Evolutionary conservation across 306 rosid genomes (phyloP).

Genomic region (Oemleria cerasiformis): DNA sequence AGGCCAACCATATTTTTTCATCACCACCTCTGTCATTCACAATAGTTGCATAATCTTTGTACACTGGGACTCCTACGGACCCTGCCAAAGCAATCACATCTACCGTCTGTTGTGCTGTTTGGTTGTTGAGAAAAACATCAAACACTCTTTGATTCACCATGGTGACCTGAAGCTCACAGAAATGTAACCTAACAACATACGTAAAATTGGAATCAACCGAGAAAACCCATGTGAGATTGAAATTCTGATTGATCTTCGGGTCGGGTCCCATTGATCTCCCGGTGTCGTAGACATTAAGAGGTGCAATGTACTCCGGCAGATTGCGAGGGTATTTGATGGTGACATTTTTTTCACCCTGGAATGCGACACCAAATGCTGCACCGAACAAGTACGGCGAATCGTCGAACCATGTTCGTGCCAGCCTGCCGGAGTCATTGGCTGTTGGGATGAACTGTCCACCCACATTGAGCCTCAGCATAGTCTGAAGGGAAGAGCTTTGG

Average conservation of each 20-base stretch:
- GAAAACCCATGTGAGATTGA: conserved; percentile 47
- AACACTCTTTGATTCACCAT: conserved; percentile 44
- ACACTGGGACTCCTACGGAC: conserved; percentile 34
- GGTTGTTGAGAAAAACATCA: conserved; percentile 43
- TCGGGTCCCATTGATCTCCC: conserved; percentile 44
- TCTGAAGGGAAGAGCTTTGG: conserved; percentile 28
- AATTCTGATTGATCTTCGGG: conserved; percentile 22
- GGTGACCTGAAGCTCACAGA: conserved; percentile 38
- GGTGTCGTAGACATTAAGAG: conserved; percentile 33
- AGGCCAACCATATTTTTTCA: conserved; percentile 39
- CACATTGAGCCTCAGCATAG: conserved; percentile 45
- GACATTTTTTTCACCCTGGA: conserved; percentile 25
- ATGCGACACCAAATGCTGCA: conserved; percentile 30
- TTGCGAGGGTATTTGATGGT: conserved; percentile 24
- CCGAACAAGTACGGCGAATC: conserved; percentile 40
- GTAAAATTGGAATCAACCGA: conserved; percentile 42
- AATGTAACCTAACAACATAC: conserved; percentile 49
- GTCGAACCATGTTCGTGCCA: conserved; percentile 39
- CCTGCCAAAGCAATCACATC: conserved; percentile 42
- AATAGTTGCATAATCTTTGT: conserved; percentile 37
- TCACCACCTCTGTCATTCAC: conserved; percentile 24
- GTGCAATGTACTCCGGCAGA: conserved; percentile 34
- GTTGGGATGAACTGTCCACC: conserved; percentile 42
- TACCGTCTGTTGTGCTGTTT: conserved; percentile 30
- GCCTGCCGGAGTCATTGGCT: conserved; percentile 36